These are phyloP conservation scores for Ilex paraguariensis DNA, from an alignment of 305 asterid genomes.

Conservation along the genomic window DNA sequence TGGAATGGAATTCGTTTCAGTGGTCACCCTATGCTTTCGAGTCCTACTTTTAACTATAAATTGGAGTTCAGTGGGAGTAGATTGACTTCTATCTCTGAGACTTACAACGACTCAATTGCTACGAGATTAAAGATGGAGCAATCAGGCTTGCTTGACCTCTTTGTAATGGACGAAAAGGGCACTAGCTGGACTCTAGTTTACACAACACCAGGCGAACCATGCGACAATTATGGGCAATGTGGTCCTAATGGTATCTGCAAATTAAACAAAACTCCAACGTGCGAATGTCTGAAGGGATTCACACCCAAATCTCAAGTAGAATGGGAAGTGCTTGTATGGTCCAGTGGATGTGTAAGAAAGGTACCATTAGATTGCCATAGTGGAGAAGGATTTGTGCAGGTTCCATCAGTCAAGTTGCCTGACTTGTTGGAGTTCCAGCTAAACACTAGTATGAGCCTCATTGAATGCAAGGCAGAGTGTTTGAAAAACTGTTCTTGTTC, in stretches of 20 bases:
- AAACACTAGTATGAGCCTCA: too few relatives aligned
- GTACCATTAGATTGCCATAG: conserved; percentile 7
- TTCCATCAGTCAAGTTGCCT: conserved; percentile 4
- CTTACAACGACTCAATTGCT: too few relatives aligned
- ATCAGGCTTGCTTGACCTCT: too few relatives aligned
- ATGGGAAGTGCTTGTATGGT: conserved; percentile 9
- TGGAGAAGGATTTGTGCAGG: conserved; percentile 14
- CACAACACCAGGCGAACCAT: conserved; percentile 17
- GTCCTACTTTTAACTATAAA: conserved; percentile 3
- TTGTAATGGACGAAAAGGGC: too few relatives aligned
- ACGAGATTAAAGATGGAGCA: too few relatives aligned
- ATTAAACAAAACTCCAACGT: conserved; percentile 20
- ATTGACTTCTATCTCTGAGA: too few relatives aligned
- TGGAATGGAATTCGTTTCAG: background rate
- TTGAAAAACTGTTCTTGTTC: conserved; percentile 21
- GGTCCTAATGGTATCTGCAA: conserved; percentile 9
- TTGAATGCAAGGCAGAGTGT: background rate
- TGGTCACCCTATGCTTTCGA: background rate
- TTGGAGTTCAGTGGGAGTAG: conserved; percentile 2
- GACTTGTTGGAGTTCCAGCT: too few relatives aligned
- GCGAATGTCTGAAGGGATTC: conserved; percentile 21
- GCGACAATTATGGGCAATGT: conserved; percentile 25
- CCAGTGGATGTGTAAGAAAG: too few relatives aligned
- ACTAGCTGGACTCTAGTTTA: background rate
- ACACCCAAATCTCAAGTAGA: conserved; percentile 10